phyloP scores from a whole-genome alignment of 78 protist species.

The Dictyostelium brefeldianum region DNA sequence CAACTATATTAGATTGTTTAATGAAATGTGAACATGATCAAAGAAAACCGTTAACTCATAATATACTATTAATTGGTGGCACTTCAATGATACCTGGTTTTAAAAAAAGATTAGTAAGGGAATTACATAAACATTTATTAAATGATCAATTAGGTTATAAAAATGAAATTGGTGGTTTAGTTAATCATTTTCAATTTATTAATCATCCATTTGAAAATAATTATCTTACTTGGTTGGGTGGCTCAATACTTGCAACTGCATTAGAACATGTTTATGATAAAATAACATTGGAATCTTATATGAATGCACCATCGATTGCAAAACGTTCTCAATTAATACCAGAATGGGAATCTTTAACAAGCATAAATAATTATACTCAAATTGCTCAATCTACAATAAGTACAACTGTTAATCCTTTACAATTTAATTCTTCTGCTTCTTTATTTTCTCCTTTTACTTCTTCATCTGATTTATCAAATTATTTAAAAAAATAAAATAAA shows the following conservation, averaged over 20 bases:
- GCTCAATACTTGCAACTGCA: slow-evolving; percentile 19
- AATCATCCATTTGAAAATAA: slow-evolving; percentile 55
- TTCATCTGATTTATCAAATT: slow-evolving; percentile 7
- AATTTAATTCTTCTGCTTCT: slow-evolving; percentile 13
- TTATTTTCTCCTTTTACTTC: slow-evolving; percentile 28
- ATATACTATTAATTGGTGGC: slow-evolving; percentile 53
- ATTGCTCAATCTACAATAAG: slow-evolving; percentile 7
- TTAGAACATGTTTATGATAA: slow-evolving; percentile 24
- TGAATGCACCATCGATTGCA: background rate
- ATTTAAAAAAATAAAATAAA: slow-evolving; percentile 23
- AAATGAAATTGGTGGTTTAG: background rate
- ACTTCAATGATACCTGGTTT: slow-evolving; percentile 55
- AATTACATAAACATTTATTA: background rate
- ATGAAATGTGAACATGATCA: slow-evolving; percentile 41
- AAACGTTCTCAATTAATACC: slow-evolving; percentile 16
- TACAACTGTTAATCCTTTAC: slow-evolving; percentile 14
- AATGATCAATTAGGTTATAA: background rate
- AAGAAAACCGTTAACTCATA: slow-evolving; percentile 53
- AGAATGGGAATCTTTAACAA: slow-evolving; percentile 14
- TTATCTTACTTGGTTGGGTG: slow-evolving; percentile 72
- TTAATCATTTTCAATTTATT: slow-evolving; percentile 33
- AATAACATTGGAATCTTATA: slow-evolving; percentile 13
- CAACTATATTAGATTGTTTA: slow-evolving; percentile 10
- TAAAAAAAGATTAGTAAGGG: slow-evolving; percentile 12
- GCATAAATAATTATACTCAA: slow-evolving; percentile 12